Percentiles rank a stretch among this genome's conserved stretches.
Conservation (phyloP, 768 basidiomycete genomes). For the Mycena indigotica region DNA sequence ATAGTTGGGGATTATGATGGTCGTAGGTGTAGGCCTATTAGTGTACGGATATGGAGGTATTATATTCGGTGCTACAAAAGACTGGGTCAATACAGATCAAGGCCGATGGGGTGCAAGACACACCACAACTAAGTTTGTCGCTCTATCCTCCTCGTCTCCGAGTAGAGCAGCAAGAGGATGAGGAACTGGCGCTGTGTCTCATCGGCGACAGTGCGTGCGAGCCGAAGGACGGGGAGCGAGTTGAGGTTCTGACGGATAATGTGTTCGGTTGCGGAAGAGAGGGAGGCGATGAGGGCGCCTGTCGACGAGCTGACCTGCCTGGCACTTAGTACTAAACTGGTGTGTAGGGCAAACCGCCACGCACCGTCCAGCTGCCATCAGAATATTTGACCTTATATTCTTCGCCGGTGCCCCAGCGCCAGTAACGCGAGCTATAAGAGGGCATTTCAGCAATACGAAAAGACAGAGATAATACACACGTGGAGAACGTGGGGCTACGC, state of each 20-base stretch:
- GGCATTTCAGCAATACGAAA: neutral
- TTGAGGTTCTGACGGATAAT: neutral
- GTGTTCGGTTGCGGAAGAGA: neutral
- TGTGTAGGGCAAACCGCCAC: neutral
- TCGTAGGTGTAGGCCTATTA: too few relatives aligned
- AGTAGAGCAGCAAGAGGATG: neutral
- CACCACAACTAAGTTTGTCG: neutral
- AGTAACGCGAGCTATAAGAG: neutral
- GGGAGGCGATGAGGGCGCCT: neutral
- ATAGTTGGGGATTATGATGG: too few relatives aligned
- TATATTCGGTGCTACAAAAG: too few relatives aligned
- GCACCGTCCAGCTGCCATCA: neutral
- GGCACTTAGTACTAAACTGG: neutral
- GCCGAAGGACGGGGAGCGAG: neutral
- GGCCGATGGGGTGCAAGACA: too few relatives aligned
- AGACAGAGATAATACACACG: neutral
- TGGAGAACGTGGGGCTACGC: neutral
- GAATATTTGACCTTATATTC: neutral
- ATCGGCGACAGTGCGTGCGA: neutral
- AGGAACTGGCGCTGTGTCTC: neutral
- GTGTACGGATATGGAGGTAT: too few relatives aligned
- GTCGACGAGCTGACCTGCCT: neutral
- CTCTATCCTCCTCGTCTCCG: conserved; percentile 1
- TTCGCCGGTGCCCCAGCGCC: conserved; percentile 2
- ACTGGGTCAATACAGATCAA: too few relatives aligned